A percentile compares a stretch with the other conserved stretches of the same genome.
Conservation (phyloP, 2,329 filamentous ascomycete genomes). For the Colletotrichum godetiae region DNA sequence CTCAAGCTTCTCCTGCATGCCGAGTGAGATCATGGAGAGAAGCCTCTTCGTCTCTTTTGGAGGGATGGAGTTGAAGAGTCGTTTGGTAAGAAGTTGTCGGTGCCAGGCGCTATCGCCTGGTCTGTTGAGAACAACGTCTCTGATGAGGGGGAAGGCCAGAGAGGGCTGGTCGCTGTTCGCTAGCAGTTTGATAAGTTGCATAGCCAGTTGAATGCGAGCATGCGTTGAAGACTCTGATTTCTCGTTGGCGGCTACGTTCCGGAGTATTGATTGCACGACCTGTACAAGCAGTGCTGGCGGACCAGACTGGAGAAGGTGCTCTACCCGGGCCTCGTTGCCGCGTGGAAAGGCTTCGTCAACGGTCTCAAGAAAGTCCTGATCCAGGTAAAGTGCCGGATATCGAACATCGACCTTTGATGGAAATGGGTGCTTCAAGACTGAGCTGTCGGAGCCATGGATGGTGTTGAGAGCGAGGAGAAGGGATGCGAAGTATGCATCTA, state of each 20-base stretch:
- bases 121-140: slow-evolving; percentile 7
- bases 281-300: slow-evolving; percentile 2
- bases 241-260: not conserved
- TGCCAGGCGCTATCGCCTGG: slow-evolving; percentile 22
- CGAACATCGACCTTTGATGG: not conserved
- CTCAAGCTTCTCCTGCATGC: not conserved
- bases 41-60: not conserved
- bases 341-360: not conserved
- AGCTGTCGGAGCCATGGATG: not conserved
- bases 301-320: not conserved
- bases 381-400: slow-evolving; percentile 11
- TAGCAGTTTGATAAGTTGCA: not conserved
- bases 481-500: not conserved
- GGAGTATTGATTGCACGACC: slow-evolving; percentile 2
- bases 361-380: slow-evolving; percentile 12
- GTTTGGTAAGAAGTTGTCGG: slow-evolving; percentile 5
- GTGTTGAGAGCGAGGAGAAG: slow-evolving; percentile 18
- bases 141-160: slow-evolving; percentile 11
- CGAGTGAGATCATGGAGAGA: not conserved
- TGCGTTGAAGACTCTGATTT: not conserved
- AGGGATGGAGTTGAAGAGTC: not conserved
- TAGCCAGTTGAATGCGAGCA: not conserved
- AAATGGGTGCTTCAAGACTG: slow-evolving; percentile 7
- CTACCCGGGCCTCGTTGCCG: not conserved
- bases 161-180: slow-evolving; percentile 1